Percentiles rank a stretch among this genome's conserved stretches.
Evolutionary conservation across 495 filamentous ascomycete species (phyloP).

Genomic region (Trichoderma gamsii): DNA sequence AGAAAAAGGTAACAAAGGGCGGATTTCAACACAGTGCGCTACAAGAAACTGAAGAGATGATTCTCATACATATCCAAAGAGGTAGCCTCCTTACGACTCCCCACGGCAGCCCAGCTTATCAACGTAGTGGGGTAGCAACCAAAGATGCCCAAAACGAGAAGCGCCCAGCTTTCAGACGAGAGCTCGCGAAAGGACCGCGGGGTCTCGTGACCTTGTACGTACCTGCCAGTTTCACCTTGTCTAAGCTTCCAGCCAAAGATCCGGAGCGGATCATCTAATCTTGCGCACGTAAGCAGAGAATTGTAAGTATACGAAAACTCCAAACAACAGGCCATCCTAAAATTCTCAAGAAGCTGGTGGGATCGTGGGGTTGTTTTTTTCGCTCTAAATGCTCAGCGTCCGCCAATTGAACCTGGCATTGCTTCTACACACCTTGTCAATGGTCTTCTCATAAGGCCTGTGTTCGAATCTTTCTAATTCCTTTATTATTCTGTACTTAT

Average conservation of each 20-base stretch:
- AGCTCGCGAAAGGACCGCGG: background rate
- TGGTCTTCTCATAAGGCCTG: background rate
- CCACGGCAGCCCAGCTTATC: background rate
- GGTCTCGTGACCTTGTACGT: background rate
- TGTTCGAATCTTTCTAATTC: background rate
- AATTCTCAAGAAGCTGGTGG: background rate
- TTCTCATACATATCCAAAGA: no score
- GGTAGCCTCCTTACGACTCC: background rate
- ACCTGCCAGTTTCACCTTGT: background rate
- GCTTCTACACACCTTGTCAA: background rate
- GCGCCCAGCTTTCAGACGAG: slow-evolving; percentile 6
- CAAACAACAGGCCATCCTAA: background rate
- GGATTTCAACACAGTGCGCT: no score
- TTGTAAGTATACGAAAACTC: background rate
- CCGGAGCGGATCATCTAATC: background rate
- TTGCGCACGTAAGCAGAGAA: background rate
- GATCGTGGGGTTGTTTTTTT: background rate
- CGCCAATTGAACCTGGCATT: background rate
- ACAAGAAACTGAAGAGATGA: no score
- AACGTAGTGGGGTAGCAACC: background rate
- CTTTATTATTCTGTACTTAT: background rate
- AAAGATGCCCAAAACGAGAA: slow-evolving; percentile 3
- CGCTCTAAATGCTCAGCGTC: background rate
- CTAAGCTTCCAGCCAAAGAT: background rate
- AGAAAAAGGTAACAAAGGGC: background rate